Base-by-base conservation (phyloP, 2,329 filamentous ascomycete species). In the Pseudocercospora macadamiae region DNA sequence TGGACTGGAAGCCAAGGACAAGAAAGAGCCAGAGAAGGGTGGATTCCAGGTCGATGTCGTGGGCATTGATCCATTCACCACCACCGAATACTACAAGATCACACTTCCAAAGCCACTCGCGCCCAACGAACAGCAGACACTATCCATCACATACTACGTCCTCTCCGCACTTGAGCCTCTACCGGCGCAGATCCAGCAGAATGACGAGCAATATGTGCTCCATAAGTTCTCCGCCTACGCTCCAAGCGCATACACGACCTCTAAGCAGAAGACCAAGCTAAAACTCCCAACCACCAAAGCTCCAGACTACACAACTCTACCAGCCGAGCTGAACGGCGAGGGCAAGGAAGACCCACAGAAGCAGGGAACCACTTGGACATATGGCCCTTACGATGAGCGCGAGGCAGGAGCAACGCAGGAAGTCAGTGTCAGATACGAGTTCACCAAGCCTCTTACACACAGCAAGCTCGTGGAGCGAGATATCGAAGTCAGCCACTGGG, bases 401-500 rank as follows among this genome's bases (percentile, higher is more conserved):
- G 85, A 89, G n/a, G 90, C 92, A 5, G 91, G 90, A 54, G 89
- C 89, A 8, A 73, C 80, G 47, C 84, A 90, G 70, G 86, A 88
- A 16, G 86, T 91, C 59, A 86, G 83, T 65, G 88, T 97, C 54
- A 90, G 95, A 62, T 97, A 96, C 77, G 93, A 99, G 76, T 97
- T 95, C 79, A 97, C 90, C 64, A 96, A 93, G 77, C 93, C 95
- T 10, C 81, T 99, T 57, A 89, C 87, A 42, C 90, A 95, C 71
- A 85, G 91, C 51, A 86, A 86, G 30, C 80, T 85, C 14, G 81
- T 99, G 60, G 91, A 97, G 77, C 88, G 95, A 60, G 93, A 97
- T 70, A 80, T 99, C 63, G 95, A 99, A 75, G 89, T 99, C 68
- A 96, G 91, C 73, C 95, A 97, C 77, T 99, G 95, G 95, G 95